Evolutionary conservation across 768 basidiomycete genomes (phyloP).

Genomic region (Boletus reticuloceps): DNA sequence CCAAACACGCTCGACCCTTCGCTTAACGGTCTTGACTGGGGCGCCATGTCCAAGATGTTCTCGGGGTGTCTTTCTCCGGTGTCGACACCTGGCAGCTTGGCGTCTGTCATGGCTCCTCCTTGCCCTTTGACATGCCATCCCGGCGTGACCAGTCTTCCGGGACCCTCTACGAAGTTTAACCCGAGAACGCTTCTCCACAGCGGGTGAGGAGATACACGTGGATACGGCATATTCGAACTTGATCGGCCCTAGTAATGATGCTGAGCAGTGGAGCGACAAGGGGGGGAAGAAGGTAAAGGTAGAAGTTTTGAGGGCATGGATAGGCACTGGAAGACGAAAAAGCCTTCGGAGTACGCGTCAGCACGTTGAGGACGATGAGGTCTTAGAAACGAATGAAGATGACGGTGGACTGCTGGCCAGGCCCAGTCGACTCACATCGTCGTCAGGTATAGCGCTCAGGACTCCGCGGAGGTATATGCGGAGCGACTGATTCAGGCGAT

Average conservation of each 20-base stretch:
- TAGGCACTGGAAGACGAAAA: conserved; percentile 37
- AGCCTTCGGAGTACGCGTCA: conserved; percentile 34
- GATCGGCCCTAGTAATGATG: conserved; percentile 53
- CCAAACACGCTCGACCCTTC: conserved; percentile 71
- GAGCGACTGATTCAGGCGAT: conserved; percentile 42
- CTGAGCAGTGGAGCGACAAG: conserved; percentile 54
- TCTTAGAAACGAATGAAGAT: neutral
- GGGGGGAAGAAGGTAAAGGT: conserved; percentile 44
- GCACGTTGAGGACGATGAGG: conserved; percentile 12
- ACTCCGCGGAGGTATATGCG: conserved; percentile 9
- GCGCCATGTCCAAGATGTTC: conserved; percentile 69
- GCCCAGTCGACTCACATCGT: neutral
- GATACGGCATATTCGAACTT: conserved; percentile 65
- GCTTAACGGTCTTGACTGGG: conserved; percentile 65
- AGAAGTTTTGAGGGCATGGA: conserved; percentile 41
- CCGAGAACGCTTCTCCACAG: neutral
- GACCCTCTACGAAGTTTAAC: conserved; percentile 14
- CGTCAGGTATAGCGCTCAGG: neutral
- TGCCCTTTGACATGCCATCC: conserved; percentile 18
- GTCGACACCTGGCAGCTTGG: conserved; percentile 4
- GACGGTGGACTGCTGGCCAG: neutral
- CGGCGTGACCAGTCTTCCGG: conserved; percentile 17
- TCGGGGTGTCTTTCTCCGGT: conserved; percentile 43
- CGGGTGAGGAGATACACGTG: conserved; percentile 26
- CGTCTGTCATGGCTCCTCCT: conserved; percentile 22